phyloP scores from a whole-genome alignment of 2,329 filamentous ascomycete species.

The Clarireedia monteithiana region DNA sequence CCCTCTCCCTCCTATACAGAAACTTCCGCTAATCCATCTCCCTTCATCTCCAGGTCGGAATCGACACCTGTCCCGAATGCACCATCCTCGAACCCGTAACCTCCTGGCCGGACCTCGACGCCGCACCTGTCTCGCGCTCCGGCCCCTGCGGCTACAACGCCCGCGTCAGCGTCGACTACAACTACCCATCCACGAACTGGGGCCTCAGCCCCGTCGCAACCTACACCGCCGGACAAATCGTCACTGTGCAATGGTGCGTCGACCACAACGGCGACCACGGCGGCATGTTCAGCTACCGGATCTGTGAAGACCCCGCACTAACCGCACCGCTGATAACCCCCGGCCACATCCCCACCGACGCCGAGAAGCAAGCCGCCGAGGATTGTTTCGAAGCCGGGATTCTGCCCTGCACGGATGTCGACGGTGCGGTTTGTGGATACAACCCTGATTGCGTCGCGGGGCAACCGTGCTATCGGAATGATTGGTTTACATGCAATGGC shows the following conservation, averaged over 20 bases:
- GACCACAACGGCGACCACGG: constrained; percentile 50
- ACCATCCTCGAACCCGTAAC: constrained; percentile 45
- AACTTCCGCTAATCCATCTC: constrained; percentile 27
- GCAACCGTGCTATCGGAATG: constrained; percentile 40
- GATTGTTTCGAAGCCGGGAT: constrained; percentile 42
- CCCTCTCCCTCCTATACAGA: constrained; percentile 15
- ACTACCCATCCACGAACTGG: constrained; percentile 28
- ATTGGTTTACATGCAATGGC: constrained; percentile 47
- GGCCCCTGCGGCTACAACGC: constrained; percentile 48
- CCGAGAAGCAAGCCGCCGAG: constrained; percentile 46
- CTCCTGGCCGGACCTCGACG: constrained; percentile 41
- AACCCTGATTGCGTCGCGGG: constrained; percentile 39
- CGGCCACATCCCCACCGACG: constrained; percentile 39
- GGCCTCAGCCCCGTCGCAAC: constrained; percentile 36
- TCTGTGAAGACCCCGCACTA: constrained; percentile 43
- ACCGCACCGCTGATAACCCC: constrained; percentile 43
- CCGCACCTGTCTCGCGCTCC: constrained; percentile 38
- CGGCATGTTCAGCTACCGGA: constrained; percentile 48
- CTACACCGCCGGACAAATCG: constrained; percentile 37
- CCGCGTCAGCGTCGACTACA: constrained; percentile 39
- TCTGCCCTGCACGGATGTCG: constrained; percentile 41
- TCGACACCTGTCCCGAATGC: constrained; percentile 46
- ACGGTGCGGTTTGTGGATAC: constrained; percentile 41
- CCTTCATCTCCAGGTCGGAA: constrained; percentile 19
- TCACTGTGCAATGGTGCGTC: constrained; percentile 48